Conservation (phyloP, 1,139 yeast species). For the Yamadazyma sp. region DNA sequence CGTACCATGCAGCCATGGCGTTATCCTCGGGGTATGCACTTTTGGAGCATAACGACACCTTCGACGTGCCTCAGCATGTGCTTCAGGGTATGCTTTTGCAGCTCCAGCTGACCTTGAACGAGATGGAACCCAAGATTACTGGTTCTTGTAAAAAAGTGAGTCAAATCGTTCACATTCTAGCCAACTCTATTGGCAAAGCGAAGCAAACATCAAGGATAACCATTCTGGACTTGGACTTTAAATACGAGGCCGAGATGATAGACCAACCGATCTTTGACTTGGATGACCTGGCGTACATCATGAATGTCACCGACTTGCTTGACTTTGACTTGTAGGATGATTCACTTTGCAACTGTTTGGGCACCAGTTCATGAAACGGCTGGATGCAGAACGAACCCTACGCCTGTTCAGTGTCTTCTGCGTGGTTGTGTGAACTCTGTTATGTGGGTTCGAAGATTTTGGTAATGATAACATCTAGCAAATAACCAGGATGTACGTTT, state of each 20-base stretch:
- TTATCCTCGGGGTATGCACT: slow-evolving; percentile 1
- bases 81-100: neutral
- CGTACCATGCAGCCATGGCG: slow-evolving; percentile 4
- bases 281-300: slow-evolving; percentile 1
- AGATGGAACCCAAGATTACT: neutral
- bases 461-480: too few relatives aligned
- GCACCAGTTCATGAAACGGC: too few relatives aligned
- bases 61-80: neutral
- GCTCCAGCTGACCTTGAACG: neutral
- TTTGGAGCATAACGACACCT: neutral
- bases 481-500: too few relatives aligned
- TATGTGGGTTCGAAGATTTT: too few relatives aligned
- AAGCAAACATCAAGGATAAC: neutral
- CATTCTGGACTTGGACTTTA: neutral
- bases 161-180: neutral
- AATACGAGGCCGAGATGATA: neutral
- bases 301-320: neutral
- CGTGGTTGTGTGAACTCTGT: too few relatives aligned
- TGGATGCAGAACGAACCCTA: too few relatives aligned
- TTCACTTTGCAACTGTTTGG: too few relatives aligned
- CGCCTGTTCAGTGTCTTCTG: too few relatives aligned
- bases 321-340: neutral
- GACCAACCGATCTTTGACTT: neutral
- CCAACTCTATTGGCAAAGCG: neutral
- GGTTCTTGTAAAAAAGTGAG: neutral